These are phyloP conservation scores for Angophora floribunda DNA, from an alignment of 345 rosid species.

Conservation along the genomic window DNA sequence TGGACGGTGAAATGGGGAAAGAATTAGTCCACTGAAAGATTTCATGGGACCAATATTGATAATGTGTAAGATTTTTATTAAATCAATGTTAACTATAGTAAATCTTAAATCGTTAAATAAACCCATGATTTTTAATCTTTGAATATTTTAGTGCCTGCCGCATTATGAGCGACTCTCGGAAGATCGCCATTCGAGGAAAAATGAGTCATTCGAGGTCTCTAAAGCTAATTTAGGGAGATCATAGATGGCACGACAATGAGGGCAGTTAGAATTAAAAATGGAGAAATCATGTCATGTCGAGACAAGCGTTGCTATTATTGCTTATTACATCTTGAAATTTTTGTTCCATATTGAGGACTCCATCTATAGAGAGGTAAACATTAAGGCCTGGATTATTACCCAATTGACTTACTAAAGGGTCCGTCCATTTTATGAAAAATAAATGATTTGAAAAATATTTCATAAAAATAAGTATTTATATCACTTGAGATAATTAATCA, in stretches of 20 bases:
- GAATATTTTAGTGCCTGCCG: background rate
- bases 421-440: background rate
- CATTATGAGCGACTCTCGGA: background rate
- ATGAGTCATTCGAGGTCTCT: background rate
- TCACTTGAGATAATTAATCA: background rate
- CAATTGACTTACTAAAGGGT: background rate
- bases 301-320: background rate
- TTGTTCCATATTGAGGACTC: background rate
- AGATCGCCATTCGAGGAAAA: background rate
- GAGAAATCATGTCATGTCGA: background rate
- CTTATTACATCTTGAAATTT: background rate
- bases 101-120: background rate
- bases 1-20: too few species aligned
- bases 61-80: background rate
- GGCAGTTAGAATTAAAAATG: background rate
- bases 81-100: rapidly evolving
- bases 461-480: background rate
- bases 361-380: background rate
- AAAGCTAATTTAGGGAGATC: background rate
- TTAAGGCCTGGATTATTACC: background rate
- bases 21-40: background rate
- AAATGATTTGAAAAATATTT: background rate
- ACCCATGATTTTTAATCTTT: background rate
- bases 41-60: background rate
- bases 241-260: background rate